Evolutionary conservation across 225 moss, liverwort and hornwort genomes (phyloP), one percentile per base, ranked within the genome.

Genomic region (Physcomitrium patens): DNA sequence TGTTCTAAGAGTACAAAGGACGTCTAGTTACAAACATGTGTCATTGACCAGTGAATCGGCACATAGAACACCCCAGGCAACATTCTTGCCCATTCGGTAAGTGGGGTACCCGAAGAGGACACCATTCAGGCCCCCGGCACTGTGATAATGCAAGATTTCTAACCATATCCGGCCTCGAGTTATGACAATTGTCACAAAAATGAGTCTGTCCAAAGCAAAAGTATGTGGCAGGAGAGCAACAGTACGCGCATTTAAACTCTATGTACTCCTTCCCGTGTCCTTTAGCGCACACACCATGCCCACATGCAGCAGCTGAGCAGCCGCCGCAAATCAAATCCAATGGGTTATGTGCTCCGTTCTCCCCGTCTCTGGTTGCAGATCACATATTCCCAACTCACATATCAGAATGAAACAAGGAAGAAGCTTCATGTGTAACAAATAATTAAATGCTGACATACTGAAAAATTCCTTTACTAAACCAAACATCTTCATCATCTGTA

Each of bases 21-120:
- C 52, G 27, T 47, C 47, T 31, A 53, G 20, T 53, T 72, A 62
- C 56, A 64, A 64, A 57, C 23, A 64, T 59, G 59, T 59, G 59
- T 86, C 80, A 90, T 74, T 90, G 87, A 64, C 81, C 83, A 45
- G 56, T 61, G 12, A 90, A 72, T 28, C 90, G 82, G 74, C 87
- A 87, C 85, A 90, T 81, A 54, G 87, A 90, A 63, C 87, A 90
- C 45, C 90, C 87, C 60, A 90, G 83, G 76, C 90, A 90, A 60
- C 78, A 87, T 78, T 90, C 90, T 70, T 87, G 82, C 28, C 90
- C 87, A 78, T 87, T 90, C 52, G 90, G 90, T n/a, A 79, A 67
- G 60, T 90, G 90, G 28, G 63, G 67, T 61, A 79, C 70, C 50
- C 63, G 70, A 65, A 90, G 65, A 15, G 85, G 82, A 59, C 90